These are phyloP conservation scores for Mimosa pudica DNA, from an alignment of 306 rosid genomes.

Conservation along the genomic window DNA sequence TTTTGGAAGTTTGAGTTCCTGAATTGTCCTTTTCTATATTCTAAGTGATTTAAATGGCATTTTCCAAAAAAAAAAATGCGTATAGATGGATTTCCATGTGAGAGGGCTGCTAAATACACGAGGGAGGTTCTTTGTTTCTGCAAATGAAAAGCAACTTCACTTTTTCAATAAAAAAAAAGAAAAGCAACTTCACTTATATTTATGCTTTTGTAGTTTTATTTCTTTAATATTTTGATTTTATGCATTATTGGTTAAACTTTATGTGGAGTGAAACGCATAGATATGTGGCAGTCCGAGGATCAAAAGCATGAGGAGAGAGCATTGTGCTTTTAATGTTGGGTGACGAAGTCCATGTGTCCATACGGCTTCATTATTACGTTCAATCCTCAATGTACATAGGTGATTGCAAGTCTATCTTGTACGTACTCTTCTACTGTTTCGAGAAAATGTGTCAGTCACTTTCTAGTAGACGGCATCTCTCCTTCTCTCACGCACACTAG, in stretches of 20 bases:
- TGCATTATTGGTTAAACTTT: background rate
- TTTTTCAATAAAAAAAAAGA: too few relatives aligned
- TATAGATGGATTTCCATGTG: background rate
- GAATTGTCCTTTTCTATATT: too few relatives aligned
- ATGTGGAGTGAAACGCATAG: background rate
- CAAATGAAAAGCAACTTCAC: background rate
- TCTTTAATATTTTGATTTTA: too few relatives aligned
- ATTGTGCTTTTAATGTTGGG: background rate
- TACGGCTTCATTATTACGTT: background rate
- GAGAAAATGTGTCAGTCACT: background rate
- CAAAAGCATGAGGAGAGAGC: background rate
- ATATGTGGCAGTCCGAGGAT: slow-evolving; percentile 7
- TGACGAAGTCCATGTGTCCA: slow-evolving; percentile 6
- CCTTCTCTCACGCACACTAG: background rate
- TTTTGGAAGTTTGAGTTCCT: too few relatives aligned
- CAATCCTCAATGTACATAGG: background rate
- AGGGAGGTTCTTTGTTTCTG: background rate
- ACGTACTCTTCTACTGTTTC: background rate
- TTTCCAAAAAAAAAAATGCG: too few relatives aligned
- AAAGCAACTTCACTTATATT: background rate
- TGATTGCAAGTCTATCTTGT: background rate
- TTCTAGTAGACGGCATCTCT: background rate
- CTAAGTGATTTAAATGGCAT: too few relatives aligned
- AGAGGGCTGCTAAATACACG: background rate
- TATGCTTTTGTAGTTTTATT: too few relatives aligned